phyloP scores from a whole-genome alignment of 148 eudicot species.

The Rhododendron molle region DNA sequence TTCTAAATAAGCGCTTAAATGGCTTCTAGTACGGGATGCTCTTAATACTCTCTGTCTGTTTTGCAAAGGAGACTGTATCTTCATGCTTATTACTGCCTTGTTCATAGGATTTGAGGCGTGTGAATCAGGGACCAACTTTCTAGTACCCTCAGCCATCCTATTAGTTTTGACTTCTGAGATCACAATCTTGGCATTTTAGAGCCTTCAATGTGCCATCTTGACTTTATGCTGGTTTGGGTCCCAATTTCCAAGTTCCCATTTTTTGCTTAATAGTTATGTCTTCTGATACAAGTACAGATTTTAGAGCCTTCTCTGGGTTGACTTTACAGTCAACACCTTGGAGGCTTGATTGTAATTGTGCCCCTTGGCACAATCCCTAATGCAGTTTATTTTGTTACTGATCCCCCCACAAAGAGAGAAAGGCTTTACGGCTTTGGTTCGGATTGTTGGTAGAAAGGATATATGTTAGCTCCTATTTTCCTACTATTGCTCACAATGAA shows the following conservation, averaged over 20 bases:
- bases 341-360: neutral
- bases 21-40: neutral
- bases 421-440: neutral
- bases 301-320: neutral
- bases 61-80: neutral
- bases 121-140: neutral
- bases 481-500: neutral
- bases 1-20: neutral
- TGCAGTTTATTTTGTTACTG: neutral
- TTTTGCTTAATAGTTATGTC: neutral
- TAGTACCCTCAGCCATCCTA: neutral
- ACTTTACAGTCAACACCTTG: neutral
- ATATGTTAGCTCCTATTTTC: neutral
- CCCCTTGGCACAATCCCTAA: neutral
- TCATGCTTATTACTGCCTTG: neutral
- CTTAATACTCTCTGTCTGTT: neutral
- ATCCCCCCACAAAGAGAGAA: neutral
- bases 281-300: neutral
- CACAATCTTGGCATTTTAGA: neutral
- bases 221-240: neutral
- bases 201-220: neutral
- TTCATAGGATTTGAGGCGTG: neutral
- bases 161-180: neutral
- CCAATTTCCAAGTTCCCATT: neutral
- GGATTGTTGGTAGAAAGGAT: neutral